A percentile compares a stretch with the other conserved stretches of the same genome.
Evolutionary conservation across 2,329 filamentous ascomycete species (phyloP).

Genomic region (Diplodia corticola): DNA sequence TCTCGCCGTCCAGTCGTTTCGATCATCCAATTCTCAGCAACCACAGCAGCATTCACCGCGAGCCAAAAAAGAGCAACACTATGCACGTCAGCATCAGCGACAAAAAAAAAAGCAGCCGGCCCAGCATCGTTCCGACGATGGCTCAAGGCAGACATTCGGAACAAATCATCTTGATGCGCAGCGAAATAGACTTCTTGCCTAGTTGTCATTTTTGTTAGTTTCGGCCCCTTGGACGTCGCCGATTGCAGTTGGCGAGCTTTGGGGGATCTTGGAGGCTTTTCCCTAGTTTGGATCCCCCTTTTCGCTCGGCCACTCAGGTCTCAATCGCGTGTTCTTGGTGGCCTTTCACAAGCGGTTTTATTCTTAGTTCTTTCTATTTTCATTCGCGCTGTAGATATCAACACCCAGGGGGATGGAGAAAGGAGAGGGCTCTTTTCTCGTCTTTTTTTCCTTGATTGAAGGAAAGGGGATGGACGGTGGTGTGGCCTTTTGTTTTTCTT

Average conservation of each 20-base stretch:
- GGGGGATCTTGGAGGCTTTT: background rate
- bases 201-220: background rate
- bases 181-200: slow-evolving; percentile 6
- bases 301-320: background rate
- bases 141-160: background rate
- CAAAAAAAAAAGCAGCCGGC: slow-evolving; percentile 14
- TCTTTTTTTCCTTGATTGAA: background rate
- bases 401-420: background rate
- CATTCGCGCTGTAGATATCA: slow-evolving; percentile 16
- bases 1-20: slow-evolving; percentile 20
- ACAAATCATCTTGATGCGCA: background rate
- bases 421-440: background rate
- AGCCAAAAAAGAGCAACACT: background rate
- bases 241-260: background rate
- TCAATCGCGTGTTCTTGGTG: background rate
- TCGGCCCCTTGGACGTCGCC: background rate
- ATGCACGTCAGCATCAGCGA: background rate
- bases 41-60: background rate
- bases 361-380: background rate
- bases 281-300: background rate
- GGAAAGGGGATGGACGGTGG: background rate
- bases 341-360: background rate
- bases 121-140: background rate
- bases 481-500: slow-evolving; percentile 8
- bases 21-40: slow-evolving; percentile 20